Percentiles rank a stretch among this genome's conserved stretches.
Conservation (phyloP, 2,329 filamentous ascomycete genomes). For the Clonostachys rosea region DNA sequence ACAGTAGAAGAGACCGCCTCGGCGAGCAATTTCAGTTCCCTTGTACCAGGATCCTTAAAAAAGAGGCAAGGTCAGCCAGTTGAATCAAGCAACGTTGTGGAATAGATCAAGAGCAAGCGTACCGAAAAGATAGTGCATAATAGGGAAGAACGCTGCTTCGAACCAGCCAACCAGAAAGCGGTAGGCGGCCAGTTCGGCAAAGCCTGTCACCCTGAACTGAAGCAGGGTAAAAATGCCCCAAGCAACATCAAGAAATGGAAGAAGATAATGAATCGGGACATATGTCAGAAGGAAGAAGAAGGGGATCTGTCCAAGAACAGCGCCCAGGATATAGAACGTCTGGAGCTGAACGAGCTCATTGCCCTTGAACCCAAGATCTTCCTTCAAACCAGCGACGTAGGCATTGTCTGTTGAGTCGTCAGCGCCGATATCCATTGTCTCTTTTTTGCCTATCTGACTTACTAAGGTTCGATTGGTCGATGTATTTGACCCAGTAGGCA, state of each 20-base stretch:
- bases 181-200: slow-evolving; percentile 45
- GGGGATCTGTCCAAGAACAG: slow-evolving; percentile 44
- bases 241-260: slow-evolving; percentile 44
- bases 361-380: slow-evolving; percentile 43
- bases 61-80: slow-evolving; percentile 37
- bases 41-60: slow-evolving; percentile 51
- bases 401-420: slow-evolving; percentile 42
- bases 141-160: no score
- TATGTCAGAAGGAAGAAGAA: slow-evolving; percentile 45
- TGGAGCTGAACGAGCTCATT: slow-evolving; percentile 51
- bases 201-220: slow-evolving; percentile 43
- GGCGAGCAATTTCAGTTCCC: slow-evolving; percentile 37
- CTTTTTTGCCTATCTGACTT: no score
- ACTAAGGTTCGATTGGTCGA: slow-evolving; percentile 15
- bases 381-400: slow-evolving; percentile 48
- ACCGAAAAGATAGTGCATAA: no score
- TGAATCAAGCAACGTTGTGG: slow-evolving; percentile 12
- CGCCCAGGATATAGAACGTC: slow-evolving; percentile 38
- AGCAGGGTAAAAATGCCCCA: slow-evolving; percentile 55
- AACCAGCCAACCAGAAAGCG: slow-evolving; percentile 44
- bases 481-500: neutral
- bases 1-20: slow-evolving; percentile 45
- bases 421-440: slow-evolving; percentile 28
- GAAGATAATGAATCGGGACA: slow-evolving; percentile 38
- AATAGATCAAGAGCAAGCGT: no score